Base-by-base conservation (phyloP, 768 basidiomycete species). In the Boletus vermiculosoides region DNA sequence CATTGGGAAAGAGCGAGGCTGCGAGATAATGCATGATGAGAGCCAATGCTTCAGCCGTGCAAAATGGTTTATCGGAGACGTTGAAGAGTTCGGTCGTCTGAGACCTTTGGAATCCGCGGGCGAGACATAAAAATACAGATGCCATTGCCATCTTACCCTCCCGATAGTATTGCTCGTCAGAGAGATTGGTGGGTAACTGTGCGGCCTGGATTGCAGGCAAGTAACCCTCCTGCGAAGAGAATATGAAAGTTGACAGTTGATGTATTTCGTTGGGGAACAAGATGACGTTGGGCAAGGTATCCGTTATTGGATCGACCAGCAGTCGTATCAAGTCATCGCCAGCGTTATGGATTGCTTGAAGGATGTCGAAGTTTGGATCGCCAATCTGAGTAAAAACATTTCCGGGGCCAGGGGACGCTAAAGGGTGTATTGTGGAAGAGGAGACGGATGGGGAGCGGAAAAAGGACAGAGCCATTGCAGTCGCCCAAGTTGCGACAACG, bases 1-100 rank as follows among this genome's bases (percentile, higher is more conserved):
- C 7, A 13, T 75, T 74, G 5, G 79, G 79, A 57, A 71, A 70
- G 36, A 80, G 68, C 1, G 78, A 72, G 1, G 80, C 67, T 0
- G 80, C 77, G 25, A 81, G 62, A 63, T 82, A 82, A 59, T 81
- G 80, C 48, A 81, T 68, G 44, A 81, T 51, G 10, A 81, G 72
- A 45, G 75, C 65, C 31, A 81, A 60, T 2, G 76, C 74, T 20
- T 74, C 70, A 23, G 70, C 71, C 11, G 71, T 63, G 23, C 70
- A 70, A 45, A 75, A 64, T 1, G 66, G 62, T 39, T 67, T 71
- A 20, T 58, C 59, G 40, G 65, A 64, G 31, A 66, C 61, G 23
- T 59, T 65, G 41, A 74, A 57, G 6, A 61, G 33, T 45, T 62
- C 63, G n/a, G 63, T 54, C 20, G 63, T 37, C n/a, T 71, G 63